A percentile compares a stretch with the other conserved stretches of the same genome.
Conservation (phyloP, 2,329 filamentous ascomycete genomes). For the Fusarium sp. region DNA sequence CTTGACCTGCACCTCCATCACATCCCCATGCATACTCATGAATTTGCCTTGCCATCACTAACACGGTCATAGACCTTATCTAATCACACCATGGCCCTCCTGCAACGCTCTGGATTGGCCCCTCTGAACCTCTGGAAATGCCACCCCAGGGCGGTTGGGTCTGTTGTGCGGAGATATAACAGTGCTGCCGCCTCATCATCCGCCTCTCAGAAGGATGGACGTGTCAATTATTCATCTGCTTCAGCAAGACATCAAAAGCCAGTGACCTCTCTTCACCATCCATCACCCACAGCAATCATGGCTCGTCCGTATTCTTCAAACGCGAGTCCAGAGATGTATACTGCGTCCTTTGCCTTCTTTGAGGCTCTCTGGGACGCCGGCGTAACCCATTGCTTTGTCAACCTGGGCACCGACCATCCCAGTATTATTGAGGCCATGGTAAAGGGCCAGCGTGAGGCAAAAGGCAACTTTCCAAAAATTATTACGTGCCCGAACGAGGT, state of each 20-base stretch:
- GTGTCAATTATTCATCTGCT: constrained; percentile 3
- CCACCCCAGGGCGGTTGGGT: constrained; percentile 18
- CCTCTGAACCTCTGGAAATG: constrained; percentile 38
- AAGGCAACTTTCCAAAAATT: constrained; percentile 72
- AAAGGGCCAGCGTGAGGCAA: constrained; percentile 74
- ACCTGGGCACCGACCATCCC: constrained; percentile 76
- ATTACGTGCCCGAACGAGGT: constrained; percentile 85
- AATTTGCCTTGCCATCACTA: constrained; percentile 2
- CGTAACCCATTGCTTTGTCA: constrained; percentile 68
- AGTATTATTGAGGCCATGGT: constrained; percentile 84
- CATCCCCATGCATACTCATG: background rate
- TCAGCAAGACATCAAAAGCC: constrained; percentile 10
- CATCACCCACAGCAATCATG: constrained; percentile 22
- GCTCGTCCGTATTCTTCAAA: constrained; percentile 40
- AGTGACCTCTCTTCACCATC: constrained; percentile 16
- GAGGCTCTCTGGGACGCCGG: constrained; percentile 79
- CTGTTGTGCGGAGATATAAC: constrained; percentile 35
- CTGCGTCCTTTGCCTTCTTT: constrained; percentile 82
- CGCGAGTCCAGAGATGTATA: constrained; percentile 63
- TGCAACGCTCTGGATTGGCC: constrained; percentile 41
- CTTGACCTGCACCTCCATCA: background rate
- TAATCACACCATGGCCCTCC: constrained; percentile 36
- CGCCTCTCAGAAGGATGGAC: constrained; percentile 16
- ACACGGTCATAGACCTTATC: constrained; percentile 18
- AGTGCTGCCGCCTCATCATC: constrained; percentile 19